Evolutionary conservation across 805 yeast species (phyloP), one percentile per base, ranked within the genome.

Genomic region (Pichia ethanolica): DNA sequence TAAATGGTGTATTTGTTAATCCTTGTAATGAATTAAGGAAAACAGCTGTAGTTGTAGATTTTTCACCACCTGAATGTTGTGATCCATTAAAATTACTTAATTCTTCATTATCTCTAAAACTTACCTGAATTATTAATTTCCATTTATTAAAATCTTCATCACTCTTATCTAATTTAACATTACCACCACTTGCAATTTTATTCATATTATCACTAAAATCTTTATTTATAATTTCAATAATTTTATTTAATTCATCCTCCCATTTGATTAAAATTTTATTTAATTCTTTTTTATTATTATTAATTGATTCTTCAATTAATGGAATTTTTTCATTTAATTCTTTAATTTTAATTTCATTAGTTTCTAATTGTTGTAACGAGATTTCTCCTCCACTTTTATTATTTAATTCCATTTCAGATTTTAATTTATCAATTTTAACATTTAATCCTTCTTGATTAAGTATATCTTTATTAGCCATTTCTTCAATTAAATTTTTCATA

Each of bases 51-150:
- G 97, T 83, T 0, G 93, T 96, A 1, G 98, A 95, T 60, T 96
- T 79, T 66, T 93, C 99, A 45, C 99, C 99, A 49, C 99, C 99
- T 1, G 97, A 88, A 64, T 93, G 99, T 3, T 91, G 80, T 50
- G 85, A 89, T n/a, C 88, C 80, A 59, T 88, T 90, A 44, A 93
- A 72, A 20, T 78, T 77, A 54, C 82, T 81, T 51, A 86, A 64
- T n/a, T 75, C 81, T 13, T 89, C 81, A 44, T 74, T 78, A 55
- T 85, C 89, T 60, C 99, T 75, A 64, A 93, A 93, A 53, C 88
- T 82, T 8, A 93, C 98, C 64, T 81, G 63, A 41, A 95, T 87
- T 52, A 86, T 86, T 45, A 93, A 68, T 57, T 80, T 78, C 99
- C 99, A 93, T 45, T 88, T 82, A 20, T 75, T 70, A 60, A 70